Evolutionary conservation across 768 basidiomycete genomes (phyloP).

Genomic region (Leucocoprinus birnbaumii): DNA sequence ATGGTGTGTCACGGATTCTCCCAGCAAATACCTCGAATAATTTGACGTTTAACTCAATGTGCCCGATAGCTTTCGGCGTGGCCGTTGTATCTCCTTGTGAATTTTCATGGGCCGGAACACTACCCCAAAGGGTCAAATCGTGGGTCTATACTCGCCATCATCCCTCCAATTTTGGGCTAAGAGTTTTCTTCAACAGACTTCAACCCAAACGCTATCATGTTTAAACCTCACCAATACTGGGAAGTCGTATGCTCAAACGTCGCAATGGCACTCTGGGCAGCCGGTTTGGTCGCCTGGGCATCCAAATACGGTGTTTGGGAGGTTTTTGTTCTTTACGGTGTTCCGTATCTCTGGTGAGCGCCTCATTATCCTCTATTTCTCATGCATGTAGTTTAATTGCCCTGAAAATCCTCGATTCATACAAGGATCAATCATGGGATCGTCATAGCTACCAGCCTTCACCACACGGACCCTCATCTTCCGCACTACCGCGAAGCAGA

Average conservation of each 20-base stretch:
- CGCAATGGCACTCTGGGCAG: slow-evolving; percentile 75
- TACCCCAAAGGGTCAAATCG: slow-evolving; percentile 83
- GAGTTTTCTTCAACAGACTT: slow-evolving; percentile 50
- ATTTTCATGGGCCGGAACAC: slow-evolving; percentile 80
- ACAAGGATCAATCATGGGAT: slow-evolving; percentile 96
- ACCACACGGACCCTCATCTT: slow-evolving; percentile 94
- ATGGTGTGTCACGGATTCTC: slow-evolving; percentile 52
- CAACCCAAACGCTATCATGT: slow-evolving; percentile 74
- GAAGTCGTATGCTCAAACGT: slow-evolving; percentile 83
- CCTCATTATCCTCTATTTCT: neutral
- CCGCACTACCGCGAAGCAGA: slow-evolving; percentile 89
- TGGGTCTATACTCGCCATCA: slow-evolving; percentile 29
- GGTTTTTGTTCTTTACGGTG: slow-evolving; percentile 76
- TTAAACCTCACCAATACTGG: slow-evolving; percentile 68
- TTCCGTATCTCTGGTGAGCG: slow-evolving; percentile 84
- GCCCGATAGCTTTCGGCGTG: slow-evolving; percentile 67
- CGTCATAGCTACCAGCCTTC: slow-evolving; percentile 93
- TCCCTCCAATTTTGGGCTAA: too few relatives aligned
- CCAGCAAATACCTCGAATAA: too few relatives aligned
- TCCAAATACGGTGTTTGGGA: slow-evolving; percentile 62
- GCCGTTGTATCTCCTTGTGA: slow-evolving; percentile 78
- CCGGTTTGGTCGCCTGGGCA: slow-evolving; percentile 50
- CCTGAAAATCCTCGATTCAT: too few relatives aligned
- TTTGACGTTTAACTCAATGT: too few relatives aligned
- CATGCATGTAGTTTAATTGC: neutral